Evolutionary conservation across 2,329 filamentous ascomycete species (phyloP).

Genomic region (Arthrobotrys sinensis): DNA sequence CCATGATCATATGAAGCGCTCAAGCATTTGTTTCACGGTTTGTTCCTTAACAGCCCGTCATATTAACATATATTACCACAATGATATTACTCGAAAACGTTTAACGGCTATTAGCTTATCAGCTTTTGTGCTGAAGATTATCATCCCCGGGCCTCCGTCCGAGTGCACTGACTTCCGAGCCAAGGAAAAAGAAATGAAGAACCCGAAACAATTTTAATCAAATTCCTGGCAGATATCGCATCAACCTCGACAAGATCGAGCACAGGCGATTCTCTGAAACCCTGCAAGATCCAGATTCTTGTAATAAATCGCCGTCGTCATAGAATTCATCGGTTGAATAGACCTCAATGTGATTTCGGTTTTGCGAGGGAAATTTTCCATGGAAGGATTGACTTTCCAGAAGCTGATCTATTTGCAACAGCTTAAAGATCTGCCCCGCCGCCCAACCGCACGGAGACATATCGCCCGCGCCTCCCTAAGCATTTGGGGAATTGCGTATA

Average conservation of each 20-base stretch:
- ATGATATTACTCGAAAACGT: conserved; percentile 40
- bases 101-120: conserved; percentile 59
- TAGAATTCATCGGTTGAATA: conserved; percentile 7
- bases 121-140: conserved; percentile 26
- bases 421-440: conserved; percentile 50
- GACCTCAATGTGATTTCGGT: conserved; percentile 2
- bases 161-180: conserved; percentile 37
- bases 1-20: conserved; percentile 39
- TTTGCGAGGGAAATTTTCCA: conserved; percentile 27
- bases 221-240: conserved; percentile 36
- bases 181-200: conserved; percentile 21
- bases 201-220: conserved; percentile 46
- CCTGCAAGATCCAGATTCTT: conserved; percentile 56
- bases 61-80: conserved; percentile 43
- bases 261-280: conserved; percentile 53
- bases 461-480: conserved; percentile 30
- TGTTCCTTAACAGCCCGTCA: conserved; percentile 56
- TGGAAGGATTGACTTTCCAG: conserved; percentile 43
- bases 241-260: conserved; percentile 42
- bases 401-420: conserved; percentile 50
- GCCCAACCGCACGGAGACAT: conserved; percentile 56
- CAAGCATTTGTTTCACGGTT: conserved; percentile 49
- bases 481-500: conserved; percentile 24
- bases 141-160: conserved; percentile 1
- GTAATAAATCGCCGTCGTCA: conserved; percentile 23